Base-by-base conservation (phyloP, 2,329 filamentous ascomycete genomes). In the Epichloe sp. region DNA sequence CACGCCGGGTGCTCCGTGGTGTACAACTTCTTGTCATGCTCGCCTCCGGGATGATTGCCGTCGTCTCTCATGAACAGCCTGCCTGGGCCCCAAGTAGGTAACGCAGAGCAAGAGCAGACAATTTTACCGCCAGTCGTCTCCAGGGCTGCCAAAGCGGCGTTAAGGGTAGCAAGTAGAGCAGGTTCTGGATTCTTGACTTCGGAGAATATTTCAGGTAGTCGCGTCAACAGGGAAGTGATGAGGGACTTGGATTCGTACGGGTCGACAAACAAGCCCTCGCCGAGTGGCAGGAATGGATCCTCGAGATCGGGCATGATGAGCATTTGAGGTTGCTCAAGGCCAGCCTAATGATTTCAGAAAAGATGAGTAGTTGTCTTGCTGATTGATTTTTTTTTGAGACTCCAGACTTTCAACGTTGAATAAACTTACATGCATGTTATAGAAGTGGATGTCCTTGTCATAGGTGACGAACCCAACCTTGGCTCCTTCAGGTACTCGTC, bases 261-360 rank as follows among this genome's bases (percentile, higher is more conserved):
- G 65, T 98, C 91, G 15, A 97, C 91, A 65, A 97, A 97, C 10
- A 98, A 75, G 15, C 91, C 90, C 52, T 95, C 86, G 56, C 86
- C 88, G 17, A 98, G 74, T 3, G 93, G 90, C 15, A 97, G 82
- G 65, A 98, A 98, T 0, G 93, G 93, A 58, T 98, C 93, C 61
- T 97, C 90, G 47, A 98, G 78, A 63, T 98, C 93, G 3, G 93
- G 87, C 88, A 98, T 95, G 48, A 98, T 90, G 74, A 98, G 81
- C 88, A 98, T 96, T 64, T 98, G 93, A 10, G 93, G 88, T 68
- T 89, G 83, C 51, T 93, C 85, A 42, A 96, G 73, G 41, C 77
- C 77, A 38, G 88, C 69, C 83, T 88, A 53, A 47, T 37, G 19
- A 6, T 17, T 37, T 23, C 6, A 6, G 4, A 6, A n/a, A 15